phyloP scores from a whole-genome alignment of 768 basidiomycete species.

The Suillus ampliporus region DNA sequence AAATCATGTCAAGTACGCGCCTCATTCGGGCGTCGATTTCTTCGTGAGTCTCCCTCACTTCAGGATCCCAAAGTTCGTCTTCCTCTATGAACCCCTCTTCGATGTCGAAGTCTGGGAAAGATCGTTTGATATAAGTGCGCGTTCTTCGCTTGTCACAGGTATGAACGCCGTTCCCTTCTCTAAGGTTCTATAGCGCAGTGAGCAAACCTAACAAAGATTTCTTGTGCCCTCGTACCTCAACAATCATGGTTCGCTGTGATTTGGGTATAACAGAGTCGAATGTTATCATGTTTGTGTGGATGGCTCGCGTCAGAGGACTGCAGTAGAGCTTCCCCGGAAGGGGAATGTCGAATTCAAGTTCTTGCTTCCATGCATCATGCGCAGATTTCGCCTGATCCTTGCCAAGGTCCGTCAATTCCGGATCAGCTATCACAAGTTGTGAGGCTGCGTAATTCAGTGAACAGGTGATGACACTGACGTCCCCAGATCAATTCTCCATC shows the following conservation, averaged over 20 bases:
- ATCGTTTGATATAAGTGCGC: conserved; percentile 49
- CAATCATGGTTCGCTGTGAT: conserved; percentile 44
- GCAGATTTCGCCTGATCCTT: conserved; percentile 57
- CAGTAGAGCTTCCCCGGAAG: conserved; percentile 61
- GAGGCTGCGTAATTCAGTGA: conserved; percentile 6
- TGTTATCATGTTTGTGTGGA: conserved; percentile 59
- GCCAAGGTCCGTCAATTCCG: conserved; percentile 64
- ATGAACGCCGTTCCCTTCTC: conserved; percentile 70
- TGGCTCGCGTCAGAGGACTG: conserved; percentile 68
- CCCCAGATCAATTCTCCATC: conserved; percentile 77
- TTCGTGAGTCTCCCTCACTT: conserved; percentile 55
- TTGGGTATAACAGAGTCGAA: conserved; percentile 47
- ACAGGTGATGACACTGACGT: conserved; percentile 49
- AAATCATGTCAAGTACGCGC: conserved; percentile 59
- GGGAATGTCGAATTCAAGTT: conserved; percentile 48
- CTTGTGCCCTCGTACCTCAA: conserved; percentile 53
- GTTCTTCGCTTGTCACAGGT: conserved; percentile 71
- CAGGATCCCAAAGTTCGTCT: conserved; percentile 63
- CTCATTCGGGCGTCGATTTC: conserved; percentile 55
- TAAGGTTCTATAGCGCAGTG: conserved; percentile 53
- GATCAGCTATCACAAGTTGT: conserved; percentile 54
- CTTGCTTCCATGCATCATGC: conserved; percentile 52
- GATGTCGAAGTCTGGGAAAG: conserved; percentile 57
- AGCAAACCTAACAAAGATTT: background rate
- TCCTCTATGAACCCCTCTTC: conserved; percentile 66